Percentiles rank a stretch among this genome's conserved stretches.
These are phyloP conservation scores for Scorias spongiosa DNA, from an alignment of 2,329 filamentous ascomycete genomes.

Conservation along the genomic window DNA sequence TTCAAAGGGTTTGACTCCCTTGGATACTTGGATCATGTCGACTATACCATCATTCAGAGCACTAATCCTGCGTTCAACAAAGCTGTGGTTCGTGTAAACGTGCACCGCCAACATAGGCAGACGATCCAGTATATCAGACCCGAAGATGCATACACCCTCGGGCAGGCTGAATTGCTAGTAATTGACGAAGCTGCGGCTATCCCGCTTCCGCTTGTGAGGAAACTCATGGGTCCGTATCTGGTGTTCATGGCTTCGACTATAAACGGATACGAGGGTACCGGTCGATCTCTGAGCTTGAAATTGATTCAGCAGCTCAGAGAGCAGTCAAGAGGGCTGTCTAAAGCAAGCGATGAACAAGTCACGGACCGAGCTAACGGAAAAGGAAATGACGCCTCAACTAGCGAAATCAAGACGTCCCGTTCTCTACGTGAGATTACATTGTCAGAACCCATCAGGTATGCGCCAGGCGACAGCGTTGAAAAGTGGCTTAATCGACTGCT, in stretches of 20 bases:
- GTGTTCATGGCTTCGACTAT: slow-evolving; percentile 99
- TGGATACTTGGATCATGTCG: slow-evolving; percentile 83
- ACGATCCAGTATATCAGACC: slow-evolving; percentile 98
- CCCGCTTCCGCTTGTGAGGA: slow-evolving; percentile 77
- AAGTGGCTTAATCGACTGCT: slow-evolving; percentile 92
- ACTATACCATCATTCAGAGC: slow-evolving; percentile 96
- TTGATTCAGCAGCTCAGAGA: slow-evolving; percentile 93
- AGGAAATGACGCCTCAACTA: slow-evolving; percentile 47
- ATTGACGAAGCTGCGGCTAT: slow-evolving; percentile 98
- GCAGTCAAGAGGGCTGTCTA: slow-evolving; percentile 57
- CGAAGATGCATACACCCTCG: slow-evolving; percentile 85
- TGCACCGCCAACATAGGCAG: slow-evolving; percentile 86
- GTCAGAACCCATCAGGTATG: slow-evolving; percentile 87
- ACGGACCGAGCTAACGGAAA: slow-evolving; percentile 69
- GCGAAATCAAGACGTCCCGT: slow-evolving; percentile 48
- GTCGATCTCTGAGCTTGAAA: slow-evolving; percentile 85
- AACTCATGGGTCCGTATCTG: slow-evolving; percentile 90
- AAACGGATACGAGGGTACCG: slow-evolving; percentile 96
- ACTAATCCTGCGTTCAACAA: slow-evolving; percentile 99
- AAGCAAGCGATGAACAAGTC: slow-evolving; percentile 47
- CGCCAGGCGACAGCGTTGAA: slow-evolving; percentile 78
- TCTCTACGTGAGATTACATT: slow-evolving; percentile 84
- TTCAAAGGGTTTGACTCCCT: slow-evolving; percentile 97
- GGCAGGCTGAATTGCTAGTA: slow-evolving; percentile 86
- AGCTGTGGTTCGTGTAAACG: slow-evolving; percentile 90